phyloP scores from a whole-genome alignment of 2,329 filamentous ascomycete species.

The Rutstroemia sp. region DNA sequence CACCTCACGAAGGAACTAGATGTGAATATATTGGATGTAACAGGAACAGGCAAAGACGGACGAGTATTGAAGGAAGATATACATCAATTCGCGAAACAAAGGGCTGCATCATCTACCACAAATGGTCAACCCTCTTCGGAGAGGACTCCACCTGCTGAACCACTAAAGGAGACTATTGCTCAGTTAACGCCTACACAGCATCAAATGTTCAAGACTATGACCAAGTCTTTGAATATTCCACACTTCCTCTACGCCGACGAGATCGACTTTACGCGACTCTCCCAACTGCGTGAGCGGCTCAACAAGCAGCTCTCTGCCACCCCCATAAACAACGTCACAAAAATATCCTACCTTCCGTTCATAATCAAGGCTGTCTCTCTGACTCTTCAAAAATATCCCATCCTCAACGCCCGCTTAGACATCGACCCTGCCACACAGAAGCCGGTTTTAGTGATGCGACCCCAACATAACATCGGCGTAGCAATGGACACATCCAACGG shows the following conservation, averaged over 20 bases:
- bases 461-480: slow-evolving; percentile 88
- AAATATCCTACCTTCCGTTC: slow-evolving; percentile 87
- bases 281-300: slow-evolving; percentile 63
- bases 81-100: slow-evolving; percentile 55
- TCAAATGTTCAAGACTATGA: slow-evolving; percentile 98
- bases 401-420: slow-evolving; percentile 83
- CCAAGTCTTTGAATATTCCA: slow-evolving; percentile 79
- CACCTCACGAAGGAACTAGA: slow-evolving; percentile 76
- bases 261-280: slow-evolving; percentile 71
- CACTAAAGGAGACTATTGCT: slow-evolving; percentile 60
- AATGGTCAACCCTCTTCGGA: slow-evolving; percentile 16
- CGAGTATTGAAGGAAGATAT: slow-evolving; percentile 92
- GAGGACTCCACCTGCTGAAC: slow-evolving; percentile 15
- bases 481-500: slow-evolving; percentile 91
- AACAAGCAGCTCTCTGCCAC: slow-evolving; percentile 51
- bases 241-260: slow-evolving; percentile 95
- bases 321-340: slow-evolving; percentile 39
- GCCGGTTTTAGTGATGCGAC: slow-evolving; percentile 69
- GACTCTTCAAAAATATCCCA: slow-evolving; percentile 70
- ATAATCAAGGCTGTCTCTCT: slow-evolving; percentile 92
- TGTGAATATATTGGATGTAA: slow-evolving; percentile 69
- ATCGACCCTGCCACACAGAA: slow-evolving; percentile 45
- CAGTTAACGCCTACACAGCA: slow-evolving; percentile 72
- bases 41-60: slow-evolving; percentile 84
- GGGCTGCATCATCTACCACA: slow-evolving; percentile 33